Evolutionary conservation across 2,329 filamentous ascomycete species (phyloP), one percentile per base, ranked within the genome.

Genomic region (Fusarium sp.): DNA sequence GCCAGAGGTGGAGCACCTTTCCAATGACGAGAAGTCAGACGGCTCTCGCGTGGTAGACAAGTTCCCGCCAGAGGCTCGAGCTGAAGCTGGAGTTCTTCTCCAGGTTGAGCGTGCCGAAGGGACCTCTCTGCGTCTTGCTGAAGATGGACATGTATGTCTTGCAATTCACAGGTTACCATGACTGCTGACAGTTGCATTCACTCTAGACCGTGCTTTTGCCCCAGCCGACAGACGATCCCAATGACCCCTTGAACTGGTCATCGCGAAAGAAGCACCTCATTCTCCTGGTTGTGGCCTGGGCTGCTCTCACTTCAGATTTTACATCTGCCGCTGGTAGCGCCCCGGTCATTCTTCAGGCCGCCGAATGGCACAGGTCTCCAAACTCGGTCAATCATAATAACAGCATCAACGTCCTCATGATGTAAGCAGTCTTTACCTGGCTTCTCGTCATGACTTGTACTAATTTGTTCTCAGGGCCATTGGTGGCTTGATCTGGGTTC

Each of bases 161-260:
- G 9, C 10, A 21, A 8, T 23, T 53, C 11, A 30, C 23, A 3
- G 21, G 19, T 9, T 47, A 8, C 19, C 10, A 40, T 19, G 1
- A 23, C 9, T 56, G 7, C 59, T 62, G 4, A 54, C 23, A 30
- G 11, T 42, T 35, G 30, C 2, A 16, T 30, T 40, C 33, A 7
- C 11, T 42, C 32, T 42, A 73, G 64, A 76, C 70, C 7, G 54
- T 75, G 5, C 65, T 77, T 25, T 49, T 75, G 11, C 73, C 75
- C 9, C 69, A 77, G 32, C 75, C 73, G 5, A 60, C 69, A 6
- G 61, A 69, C 25, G 65, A 75, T 33, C 60, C 47, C 1, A 43
- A 32, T 11, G 73, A 75, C 35, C 75, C 72, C 6, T 59, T 77
- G 8, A 77, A 77, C 56, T 77, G 75, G 73, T 61, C 69, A 5